Conservation (phyloP, 2,329 filamentous ascomycete species). For the Penicillium sp. region DNA sequence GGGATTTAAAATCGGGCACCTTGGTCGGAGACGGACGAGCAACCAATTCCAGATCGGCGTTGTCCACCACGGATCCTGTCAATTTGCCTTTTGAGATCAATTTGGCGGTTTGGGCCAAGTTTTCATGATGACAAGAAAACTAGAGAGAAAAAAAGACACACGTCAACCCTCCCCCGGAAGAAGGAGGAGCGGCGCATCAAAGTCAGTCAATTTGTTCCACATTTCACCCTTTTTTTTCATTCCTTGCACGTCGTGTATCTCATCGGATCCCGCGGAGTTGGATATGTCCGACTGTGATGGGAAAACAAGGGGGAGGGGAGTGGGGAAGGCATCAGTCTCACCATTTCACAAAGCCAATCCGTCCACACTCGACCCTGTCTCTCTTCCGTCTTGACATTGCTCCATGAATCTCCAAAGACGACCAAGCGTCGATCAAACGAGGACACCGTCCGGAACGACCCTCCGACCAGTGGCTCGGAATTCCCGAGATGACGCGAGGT, state of each 20-base stretch:
- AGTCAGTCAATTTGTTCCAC: too few relatives aligned
- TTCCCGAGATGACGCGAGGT: slow-evolving; percentile 19
- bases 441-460: slow-evolving; percentile 15
- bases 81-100: slow-evolving; percentile 19
- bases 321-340: slow-evolving; percentile 11
- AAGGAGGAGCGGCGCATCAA: not conserved
- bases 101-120: slow-evolving; percentile 27
- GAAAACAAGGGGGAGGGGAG: not conserved
- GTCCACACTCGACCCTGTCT: slow-evolving; percentile 29
- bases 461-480: slow-evolving; percentile 12
- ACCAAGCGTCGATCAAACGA: slow-evolving; percentile 28
- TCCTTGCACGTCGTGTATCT: not conserved
- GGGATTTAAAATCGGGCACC: slow-evolving; percentile 32
- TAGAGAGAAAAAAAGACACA: slow-evolving; percentile 4
- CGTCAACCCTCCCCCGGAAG: not conserved
- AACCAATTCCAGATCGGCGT: slow-evolving; percentile 24
- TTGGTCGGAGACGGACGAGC: slow-evolving; percentile 22
- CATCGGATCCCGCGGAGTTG: not conserved
- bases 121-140: slow-evolving; percentile 33
- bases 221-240: slow-evolving; percentile 21
- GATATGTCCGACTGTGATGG: not conserved
- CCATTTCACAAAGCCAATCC: slow-evolving; percentile 33
- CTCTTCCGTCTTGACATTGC: slow-evolving; percentile 28
- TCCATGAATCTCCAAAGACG: slow-evolving; percentile 38
- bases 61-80: slow-evolving; percentile 31